Base-by-base conservation (phyloP, 805 yeast species). In the Barnettozyma populi region DNA sequence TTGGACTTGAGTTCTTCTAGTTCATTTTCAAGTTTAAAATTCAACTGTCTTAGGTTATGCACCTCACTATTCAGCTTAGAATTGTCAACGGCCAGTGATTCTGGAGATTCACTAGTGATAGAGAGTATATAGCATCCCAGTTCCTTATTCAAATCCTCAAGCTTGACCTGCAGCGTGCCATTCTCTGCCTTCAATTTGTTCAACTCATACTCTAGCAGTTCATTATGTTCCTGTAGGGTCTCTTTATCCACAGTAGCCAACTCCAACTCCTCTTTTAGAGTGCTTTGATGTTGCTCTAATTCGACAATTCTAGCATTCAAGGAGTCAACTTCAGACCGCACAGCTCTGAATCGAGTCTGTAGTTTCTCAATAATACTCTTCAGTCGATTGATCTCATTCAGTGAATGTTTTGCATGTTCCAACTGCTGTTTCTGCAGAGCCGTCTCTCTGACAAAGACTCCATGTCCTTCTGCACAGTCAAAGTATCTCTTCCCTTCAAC, bases 401-500 rank as follows among this genome's bases (percentile, higher is more conserved):
- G n/a, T 37, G 41, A 6, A 2, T 37, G 18, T 29, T 8, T 21
- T 20, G n/a, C 21, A 16, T 8, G 34, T 5, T 16, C 18, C 34
- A 8, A 24, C 10, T 27, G 20, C 38, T 24, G 24, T 31, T 10
- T 52, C 57, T 20, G 70, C 51, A 44, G 42, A n/a, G 70, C 51
- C 1, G 64, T 47, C n/a, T 71, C 71, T 37, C 75, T 61, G 4
- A 76, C 80, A 60, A 79, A 80, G 1, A 79, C 62, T 0, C 84
- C 84, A 56, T 66, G 64, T 3, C 57, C 55, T 0, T 92, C 92
- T 20, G 57, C 51, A 52, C 88, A 76, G 2, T 68, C 59, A 60
- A 90, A 90, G 51, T 86, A 75, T 23, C 73, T 56, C 0, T 57
- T 61, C 0, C 86, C 90, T 20, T 79, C 76, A 10, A 90, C 73